Evolutionary conservation across 2,329 filamentous ascomycete species (phyloP).

Genomic region (Aspergillus tanneri): DNA sequence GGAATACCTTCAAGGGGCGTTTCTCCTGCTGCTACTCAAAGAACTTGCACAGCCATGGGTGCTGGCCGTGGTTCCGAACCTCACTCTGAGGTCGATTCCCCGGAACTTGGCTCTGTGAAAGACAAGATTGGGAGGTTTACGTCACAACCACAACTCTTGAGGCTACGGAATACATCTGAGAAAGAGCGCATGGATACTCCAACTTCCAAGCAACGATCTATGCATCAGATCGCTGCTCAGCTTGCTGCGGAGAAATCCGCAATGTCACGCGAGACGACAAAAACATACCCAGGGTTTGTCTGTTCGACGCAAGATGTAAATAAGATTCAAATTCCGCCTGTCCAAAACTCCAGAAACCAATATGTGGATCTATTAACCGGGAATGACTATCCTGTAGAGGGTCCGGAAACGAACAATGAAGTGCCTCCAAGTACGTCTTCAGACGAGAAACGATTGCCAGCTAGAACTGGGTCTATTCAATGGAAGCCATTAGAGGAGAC

Average conservation of each 20-base stretch:
- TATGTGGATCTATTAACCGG: slow-evolving; percentile 25
- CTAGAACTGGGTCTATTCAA: slow-evolving; percentile 7
- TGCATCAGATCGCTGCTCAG: slow-evolving; percentile 37
- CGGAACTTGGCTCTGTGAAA: slow-evolving; percentile 37
- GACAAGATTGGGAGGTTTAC: slow-evolving; percentile 40
- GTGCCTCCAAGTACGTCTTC: slow-evolving; percentile 6
- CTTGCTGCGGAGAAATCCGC: slow-evolving; percentile 34
- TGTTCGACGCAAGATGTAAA: slow-evolving; percentile 4
- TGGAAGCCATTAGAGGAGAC: slow-evolving; percentile 12
- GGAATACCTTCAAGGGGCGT: slow-evolving; percentile 21
- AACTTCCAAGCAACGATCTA: slow-evolving; percentile 19
- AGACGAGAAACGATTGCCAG: slow-evolving; percentile 3
- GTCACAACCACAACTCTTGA: slow-evolving; percentile 19
- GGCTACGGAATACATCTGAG: slow-evolving; percentile 10
- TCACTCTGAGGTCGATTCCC: slow-evolving; percentile 26
- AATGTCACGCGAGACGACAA: slow-evolving; percentile 17
- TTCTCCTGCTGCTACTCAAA: slow-evolving; percentile 18
- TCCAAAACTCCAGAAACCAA: slow-evolving; percentile 12
- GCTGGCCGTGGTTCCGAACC: slow-evolving; percentile 17
- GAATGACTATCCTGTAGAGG: slow-evolving; percentile 26
- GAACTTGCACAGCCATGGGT: slow-evolving; percentile 18
- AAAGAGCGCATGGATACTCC: slow-evolving; percentile 15
- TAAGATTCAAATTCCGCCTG: slow-evolving; percentile 7
- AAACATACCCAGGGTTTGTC: slow-evolving; percentile 2
- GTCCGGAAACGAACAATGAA: slow-evolving; percentile 3